Conservation (phyloP, 2,329 filamentous ascomycete genomes). For the Drechmeria coniospora region DNA sequence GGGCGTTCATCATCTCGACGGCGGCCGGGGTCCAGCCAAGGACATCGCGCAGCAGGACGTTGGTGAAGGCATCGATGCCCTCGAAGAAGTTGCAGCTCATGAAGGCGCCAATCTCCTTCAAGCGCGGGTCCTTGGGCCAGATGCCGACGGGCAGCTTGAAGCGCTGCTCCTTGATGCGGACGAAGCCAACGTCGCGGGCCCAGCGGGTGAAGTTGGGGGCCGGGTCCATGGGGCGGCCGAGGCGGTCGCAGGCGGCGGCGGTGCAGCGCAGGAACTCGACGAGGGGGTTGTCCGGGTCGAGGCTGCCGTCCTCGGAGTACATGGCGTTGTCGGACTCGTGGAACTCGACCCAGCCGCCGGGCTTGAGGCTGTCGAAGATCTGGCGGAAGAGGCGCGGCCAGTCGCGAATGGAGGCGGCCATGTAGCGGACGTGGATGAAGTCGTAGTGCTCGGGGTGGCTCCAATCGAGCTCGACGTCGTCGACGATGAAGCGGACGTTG, state of each 20-base stretch:
- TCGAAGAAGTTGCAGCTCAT: constrained; percentile 21
- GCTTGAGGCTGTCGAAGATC: constrained; percentile 20
- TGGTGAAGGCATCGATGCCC: constrained; percentile 22
- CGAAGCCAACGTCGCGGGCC: constrained; percentile 20
- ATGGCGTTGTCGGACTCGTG: constrained; percentile 23
- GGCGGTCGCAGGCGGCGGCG: constrained; percentile 10
- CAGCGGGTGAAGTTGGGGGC: constrained; percentile 13
- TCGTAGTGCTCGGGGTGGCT: constrained; percentile 11
- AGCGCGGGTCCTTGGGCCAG: constrained; percentile 25
- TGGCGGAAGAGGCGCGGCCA: constrained; percentile 12
- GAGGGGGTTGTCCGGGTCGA: constrained; percentile 19
- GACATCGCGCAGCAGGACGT: constrained; percentile 21
- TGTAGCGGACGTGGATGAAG: constrained; percentile 20
- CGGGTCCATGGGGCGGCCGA: constrained; percentile 15
- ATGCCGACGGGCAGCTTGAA: constrained; percentile 20
- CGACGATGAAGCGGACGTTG: constrained; percentile 42
- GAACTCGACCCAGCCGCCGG: constrained; percentile 32
- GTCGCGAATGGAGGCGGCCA: constrained; percentile 18
- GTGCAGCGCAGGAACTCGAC: constrained; percentile 13
- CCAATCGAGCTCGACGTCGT: constrained; percentile 45
- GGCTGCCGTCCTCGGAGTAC: constrained; percentile 22
- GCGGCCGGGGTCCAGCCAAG: constrained; percentile 23
- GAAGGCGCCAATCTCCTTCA: constrained; percentile 21
- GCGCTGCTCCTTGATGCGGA: constrained; percentile 13
- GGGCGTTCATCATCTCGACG: constrained; percentile 22